Evolutionary conservation across 441 rosid genomes (phyloP).

Genomic region (Euphorbia celastroides): DNA sequence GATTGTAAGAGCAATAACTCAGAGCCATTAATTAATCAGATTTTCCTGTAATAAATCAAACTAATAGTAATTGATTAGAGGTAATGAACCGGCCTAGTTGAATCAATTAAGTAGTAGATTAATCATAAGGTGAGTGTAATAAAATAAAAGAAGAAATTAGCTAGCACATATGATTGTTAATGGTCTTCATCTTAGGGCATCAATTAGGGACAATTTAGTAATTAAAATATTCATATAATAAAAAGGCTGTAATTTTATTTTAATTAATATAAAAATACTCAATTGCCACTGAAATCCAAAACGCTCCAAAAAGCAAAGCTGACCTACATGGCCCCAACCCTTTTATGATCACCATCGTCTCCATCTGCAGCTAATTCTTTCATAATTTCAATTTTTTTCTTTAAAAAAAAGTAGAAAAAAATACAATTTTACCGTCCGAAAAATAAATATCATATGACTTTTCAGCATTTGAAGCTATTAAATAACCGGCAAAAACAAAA

Average conservation of each 20-base stretch:
- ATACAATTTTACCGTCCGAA: background rate
- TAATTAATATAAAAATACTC: background rate
- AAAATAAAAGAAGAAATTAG: conserved; percentile 2
- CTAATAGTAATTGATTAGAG: background rate
- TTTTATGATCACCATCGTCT: conserved; percentile 34
- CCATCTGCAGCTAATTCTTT: conserved; percentile 29
- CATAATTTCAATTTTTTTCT: background rate
- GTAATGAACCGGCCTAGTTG: background rate
- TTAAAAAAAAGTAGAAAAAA: background rate
- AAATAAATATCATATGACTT: background rate
- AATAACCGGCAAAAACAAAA: conserved; percentile 14
- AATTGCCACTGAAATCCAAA: conserved; percentile 41
- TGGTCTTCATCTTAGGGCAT: conserved; percentile 14
- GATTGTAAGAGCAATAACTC: no score
- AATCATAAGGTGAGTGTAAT: background rate
- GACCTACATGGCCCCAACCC: conserved; percentile 36
- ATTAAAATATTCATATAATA: background rate
- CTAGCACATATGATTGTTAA: conserved; percentile 9
- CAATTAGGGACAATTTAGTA: conserved; percentile 10
- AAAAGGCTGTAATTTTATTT: no score
- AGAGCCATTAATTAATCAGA: background rate
- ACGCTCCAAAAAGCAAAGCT: conserved; percentile 31
- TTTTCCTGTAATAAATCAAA: background rate
- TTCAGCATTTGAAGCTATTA: conserved; percentile 1
- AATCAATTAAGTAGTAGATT: background rate